phyloP scores from a whole-genome alignment of 176 grass and related monocot genomes.

The Zea luxurians region DNA sequence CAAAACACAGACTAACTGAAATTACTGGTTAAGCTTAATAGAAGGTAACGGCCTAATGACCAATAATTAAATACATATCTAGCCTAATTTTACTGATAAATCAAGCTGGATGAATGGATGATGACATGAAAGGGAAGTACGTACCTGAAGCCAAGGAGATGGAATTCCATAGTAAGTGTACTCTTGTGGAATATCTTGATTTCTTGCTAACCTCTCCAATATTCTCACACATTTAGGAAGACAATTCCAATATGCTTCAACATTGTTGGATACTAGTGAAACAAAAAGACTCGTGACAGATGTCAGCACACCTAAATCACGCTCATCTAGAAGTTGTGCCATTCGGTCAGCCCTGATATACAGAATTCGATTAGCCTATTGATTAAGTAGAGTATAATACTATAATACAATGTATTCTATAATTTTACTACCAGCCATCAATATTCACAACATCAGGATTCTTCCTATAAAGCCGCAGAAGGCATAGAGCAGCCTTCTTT shows the following conservation, averaged over 20 bases:
- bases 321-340: constrained; percentile 97
- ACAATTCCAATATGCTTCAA: constrained; percentile 97
- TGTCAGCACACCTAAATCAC: constrained; percentile 93
- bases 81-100: not conserved
- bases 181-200: constrained; percentile 97
- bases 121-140: constrained; percentile 45
- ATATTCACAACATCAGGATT: constrained; percentile 98
- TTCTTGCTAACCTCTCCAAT: constrained; percentile 89
- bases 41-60: not conserved
- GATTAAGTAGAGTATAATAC: constrained; percentile 21
- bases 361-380: constrained; percentile 16
- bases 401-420: constrained; percentile 21
- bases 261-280: constrained; percentile 86
- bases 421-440: constrained; percentile 81
- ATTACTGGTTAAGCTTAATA: not conserved
- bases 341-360: constrained; percentile 87
- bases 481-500: constrained; percentile 97
- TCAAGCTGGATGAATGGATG: not conserved
- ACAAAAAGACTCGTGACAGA: constrained; percentile 99
- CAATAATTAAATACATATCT: not conserved
- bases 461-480: constrained; percentile 97
- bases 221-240: constrained; percentile 94
- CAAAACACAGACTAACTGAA: not conserved
- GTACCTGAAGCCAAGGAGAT: constrained; percentile 99
- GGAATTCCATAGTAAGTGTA: constrained; percentile 99